Evolutionary conservation across 768 basidiomycete species (phyloP).

Genomic region (Sistotremastrum suecicum): DNA sequence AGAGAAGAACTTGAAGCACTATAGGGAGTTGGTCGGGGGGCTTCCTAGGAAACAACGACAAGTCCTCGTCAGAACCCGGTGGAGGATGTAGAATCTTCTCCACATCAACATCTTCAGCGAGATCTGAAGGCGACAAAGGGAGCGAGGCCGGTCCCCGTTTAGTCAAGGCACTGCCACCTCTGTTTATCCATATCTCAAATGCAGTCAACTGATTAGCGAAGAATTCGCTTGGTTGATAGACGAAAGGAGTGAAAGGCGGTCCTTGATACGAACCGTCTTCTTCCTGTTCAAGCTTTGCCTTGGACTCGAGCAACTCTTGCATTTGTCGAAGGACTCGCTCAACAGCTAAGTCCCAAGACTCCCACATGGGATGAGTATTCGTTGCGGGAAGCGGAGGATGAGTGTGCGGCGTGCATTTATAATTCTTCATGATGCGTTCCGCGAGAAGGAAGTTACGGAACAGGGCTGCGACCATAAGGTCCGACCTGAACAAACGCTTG

Average conservation of each 20-base stretch:
- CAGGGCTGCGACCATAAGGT: constrained; percentile 87
- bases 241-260: constrained; percentile 14
- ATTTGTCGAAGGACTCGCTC: constrained; percentile 89
- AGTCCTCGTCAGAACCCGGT: constrained; percentile 19
- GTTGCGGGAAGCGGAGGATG: constrained; percentile 85
- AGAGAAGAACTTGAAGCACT: constrained; percentile 91
- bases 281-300: constrained; percentile 5
- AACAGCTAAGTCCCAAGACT: constrained; percentile 94
- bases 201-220: constrained; percentile 94
- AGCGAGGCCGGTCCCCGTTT: constrained; percentile 63
- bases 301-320: constrained; percentile 49
- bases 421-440: constrained; percentile 95
- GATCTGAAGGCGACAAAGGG: constrained; percentile 20
- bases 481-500: constrained; percentile 86
- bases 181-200: constrained; percentile 96
- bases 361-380: constrained; percentile 95
- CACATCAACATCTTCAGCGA: constrained; percentile 8
- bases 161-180: constrained; percentile 77
- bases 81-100: constrained; percentile 22
- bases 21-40: constrained; percentile 97
- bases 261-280: constrained; percentile 13
- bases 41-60: constrained; percentile 65
- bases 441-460: constrained; percentile 97
- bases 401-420: constrained; percentile 93
- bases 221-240: constrained; percentile 60